Evolutionary conservation across 106 monocot species (phyloP).

Genomic region (Allium sativum): DNA sequence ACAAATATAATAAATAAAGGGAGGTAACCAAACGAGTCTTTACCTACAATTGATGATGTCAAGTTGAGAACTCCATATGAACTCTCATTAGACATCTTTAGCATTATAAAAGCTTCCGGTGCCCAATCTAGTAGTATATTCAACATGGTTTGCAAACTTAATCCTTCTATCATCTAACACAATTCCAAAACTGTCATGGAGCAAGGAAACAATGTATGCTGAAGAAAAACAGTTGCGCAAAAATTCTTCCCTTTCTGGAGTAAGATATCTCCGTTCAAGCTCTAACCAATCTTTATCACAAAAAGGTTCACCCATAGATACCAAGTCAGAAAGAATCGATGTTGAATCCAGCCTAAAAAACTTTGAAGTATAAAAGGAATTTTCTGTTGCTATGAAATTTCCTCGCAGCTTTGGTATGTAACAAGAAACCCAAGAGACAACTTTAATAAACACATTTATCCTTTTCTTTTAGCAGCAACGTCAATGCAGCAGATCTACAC

Average conservation of each 20-base stretch:
- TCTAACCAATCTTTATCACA: slow-evolving; percentile 75
- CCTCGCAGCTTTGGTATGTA: slow-evolving; percentile 52
- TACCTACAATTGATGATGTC: not conserved
- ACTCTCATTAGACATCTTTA: slow-evolving; percentile 9
- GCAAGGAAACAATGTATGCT: slow-evolving; percentile 80
- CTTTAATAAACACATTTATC: slow-evolving; percentile 36
- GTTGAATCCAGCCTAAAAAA: slow-evolving; percentile 57
- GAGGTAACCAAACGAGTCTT: slow-evolving; percentile 1
- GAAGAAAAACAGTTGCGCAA: slow-evolving; percentile 85
- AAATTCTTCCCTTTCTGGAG: slow-evolving; percentile 53
- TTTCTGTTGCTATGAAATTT: slow-evolving; percentile 56
- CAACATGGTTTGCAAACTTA: slow-evolving; percentile 36
- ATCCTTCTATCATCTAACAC: slow-evolving; percentile 56
- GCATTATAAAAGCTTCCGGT: slow-evolving; percentile 50
- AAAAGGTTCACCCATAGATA: slow-evolving; percentile 63
- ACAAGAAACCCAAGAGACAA: slow-evolving; percentile 41
- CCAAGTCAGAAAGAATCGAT: slow-evolving; percentile 59
- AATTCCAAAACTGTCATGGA: slow-evolving; percentile 83
- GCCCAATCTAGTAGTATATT: slow-evolving; percentile 51
- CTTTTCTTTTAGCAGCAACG: slow-evolving; percentile 65
- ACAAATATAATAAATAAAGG: not conserved
- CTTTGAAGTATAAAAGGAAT: slow-evolving; percentile 76
- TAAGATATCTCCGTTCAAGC: slow-evolving; percentile 29
- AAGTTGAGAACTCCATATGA: not conserved
- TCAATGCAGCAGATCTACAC: slow-evolving; percentile 66